Percentiles rank a stretch among this genome's conserved stretches.
Evolutionary conservation across 768 basidiomycete genomes (phyloP).

Genomic region (Calocybe gangraenosa): DNA sequence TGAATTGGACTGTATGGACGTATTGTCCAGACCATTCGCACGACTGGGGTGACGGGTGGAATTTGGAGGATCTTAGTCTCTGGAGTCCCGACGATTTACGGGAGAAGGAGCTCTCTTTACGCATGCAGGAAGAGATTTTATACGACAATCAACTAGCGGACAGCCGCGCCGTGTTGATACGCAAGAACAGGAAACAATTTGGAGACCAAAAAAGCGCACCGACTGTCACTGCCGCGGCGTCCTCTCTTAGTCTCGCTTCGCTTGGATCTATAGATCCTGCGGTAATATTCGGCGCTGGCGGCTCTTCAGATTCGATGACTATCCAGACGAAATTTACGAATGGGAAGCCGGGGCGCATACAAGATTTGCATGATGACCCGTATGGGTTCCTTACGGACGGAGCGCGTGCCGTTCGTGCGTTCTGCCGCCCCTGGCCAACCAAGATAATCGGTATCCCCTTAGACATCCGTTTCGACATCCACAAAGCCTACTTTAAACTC

Average conservation of each 20-base stretch:
- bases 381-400: constrained; percentile 82
- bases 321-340: neutral
- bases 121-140: too few species aligned
- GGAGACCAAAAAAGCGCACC: neutral
- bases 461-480: constrained; percentile 74
- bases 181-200: constrained; percentile 17
- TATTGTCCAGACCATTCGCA: constrained; percentile 83
- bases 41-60: constrained; percentile 95
- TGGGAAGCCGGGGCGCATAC: constrained; percentile 16
- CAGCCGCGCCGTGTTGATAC: constrained; percentile 37
- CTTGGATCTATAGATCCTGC: constrained; percentile 9
- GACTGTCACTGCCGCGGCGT: constrained; percentile 19
- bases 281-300: neutral
- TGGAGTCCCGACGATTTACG: constrained; percentile 76
- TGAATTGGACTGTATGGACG: constrained; percentile 87
- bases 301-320: neutral
- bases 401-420: constrained; percentile 79
- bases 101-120: constrained; percentile 16
- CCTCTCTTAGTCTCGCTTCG: constrained; percentile 24
- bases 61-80: constrained; percentile 89
- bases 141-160: constrained; percentile 22
- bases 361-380: constrained; percentile 41
- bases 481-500: constrained; percentile 65
- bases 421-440: constrained; percentile 78
- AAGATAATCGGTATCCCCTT: constrained; percentile 66